phyloP scores from a whole-genome alignment of 352 stramenopile genomes.

The Phytophthora rubi region DNA sequence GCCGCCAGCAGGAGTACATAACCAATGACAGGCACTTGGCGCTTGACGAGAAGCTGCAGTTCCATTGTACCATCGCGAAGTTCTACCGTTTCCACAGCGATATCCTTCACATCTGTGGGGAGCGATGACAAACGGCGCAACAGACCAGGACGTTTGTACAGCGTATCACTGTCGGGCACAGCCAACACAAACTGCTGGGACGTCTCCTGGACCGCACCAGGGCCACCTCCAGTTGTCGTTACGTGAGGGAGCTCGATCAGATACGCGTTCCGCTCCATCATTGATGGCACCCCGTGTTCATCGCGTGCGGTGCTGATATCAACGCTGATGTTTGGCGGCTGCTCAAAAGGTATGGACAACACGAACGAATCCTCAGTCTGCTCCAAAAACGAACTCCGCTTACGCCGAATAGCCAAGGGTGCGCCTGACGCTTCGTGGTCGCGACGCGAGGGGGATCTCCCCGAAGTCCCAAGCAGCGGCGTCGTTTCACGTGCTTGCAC shows the following conservation, averaged over 20 bases:
- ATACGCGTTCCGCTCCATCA: slow-evolving; percentile 70
- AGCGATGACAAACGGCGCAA: slow-evolving; percentile 67
- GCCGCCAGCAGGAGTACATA: slow-evolving; percentile 76
- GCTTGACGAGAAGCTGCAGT: slow-evolving; percentile 79
- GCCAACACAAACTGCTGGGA: slow-evolving; percentile 80
- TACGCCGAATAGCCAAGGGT: slow-evolving; percentile 55
- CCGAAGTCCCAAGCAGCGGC: slow-evolving; percentile 52
- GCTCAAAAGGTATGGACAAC: slow-evolving; percentile 78
- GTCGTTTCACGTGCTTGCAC: slow-evolving; percentile 56
- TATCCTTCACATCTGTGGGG: slow-evolving; percentile 73
- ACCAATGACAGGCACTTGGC: slow-evolving; percentile 75
- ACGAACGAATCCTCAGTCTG: slow-evolving; percentile 79
- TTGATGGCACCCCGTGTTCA: slow-evolving; percentile 33
- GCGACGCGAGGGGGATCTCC: slow-evolving; percentile 29
- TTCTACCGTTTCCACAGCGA: slow-evolving; percentile 79
- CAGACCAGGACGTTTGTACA: slow-evolving; percentile 64
- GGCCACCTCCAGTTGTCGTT: slow-evolving; percentile 42
- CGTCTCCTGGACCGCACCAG: slow-evolving; percentile 30
- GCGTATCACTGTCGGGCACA: slow-evolving; percentile 60
- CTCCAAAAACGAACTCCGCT: slow-evolving; percentile 78
- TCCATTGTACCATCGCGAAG: slow-evolving; percentile 65
- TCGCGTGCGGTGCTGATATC: slow-evolving; percentile 13
- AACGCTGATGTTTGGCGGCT: slow-evolving; percentile 32
- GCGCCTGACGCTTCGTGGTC: slow-evolving; percentile 22
- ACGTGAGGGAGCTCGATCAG: slow-evolving; percentile 77